Base-by-base conservation (phyloP, 352 stramenopile species). In the Phytophthora vignae region DNA sequence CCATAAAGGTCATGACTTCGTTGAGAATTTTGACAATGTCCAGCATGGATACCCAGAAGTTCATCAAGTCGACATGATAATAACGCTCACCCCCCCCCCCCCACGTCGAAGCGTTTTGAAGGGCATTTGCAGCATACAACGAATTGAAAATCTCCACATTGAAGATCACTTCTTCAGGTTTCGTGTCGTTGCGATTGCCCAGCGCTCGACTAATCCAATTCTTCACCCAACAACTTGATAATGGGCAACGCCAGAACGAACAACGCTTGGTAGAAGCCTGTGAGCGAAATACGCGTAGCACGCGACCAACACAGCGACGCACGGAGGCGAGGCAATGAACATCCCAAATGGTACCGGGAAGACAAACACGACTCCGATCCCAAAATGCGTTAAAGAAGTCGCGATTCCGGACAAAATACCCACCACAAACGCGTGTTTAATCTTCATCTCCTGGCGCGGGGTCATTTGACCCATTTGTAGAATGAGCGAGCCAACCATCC, bases 121-220 rank as follows among this genome's bases (percentile, higher is more conserved):
- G 36, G 2, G 36, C 36, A 44, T 44, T 44, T 0, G 12, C 36
- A 7, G 36, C 42, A 9, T 49, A 49, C 1, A 49, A 6, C 42
- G 42, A n/a, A 17, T 49, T 49, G 42, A 49, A 49, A 22, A 49
- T 21, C 42, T 49, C 42, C 17, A 49, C 42, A 22, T 21, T 49
- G 4, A 49, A 49, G 17, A 49, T 49, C 14, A 49, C 42, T 21
- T 21, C 17, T 49, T 49, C 42, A 21, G 79, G 68, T 53, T 81
- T 81, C 9, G 57, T 3, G 53, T 81, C 69, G 10, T 65, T 33
- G 5, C 36, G 9, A 4, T 58, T 22, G 7, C 11, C 44, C 21
- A 80, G 56, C 1, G 27, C 33, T 8, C 71, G 74, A 49, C 64
- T 77, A 3, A 67, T 52, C 29, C 49, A 40, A 14, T 75, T 62